Conservation (phyloP, 2,329 filamentous ascomycete genomes). For the Arthrobotrys megalospora region DNA sequence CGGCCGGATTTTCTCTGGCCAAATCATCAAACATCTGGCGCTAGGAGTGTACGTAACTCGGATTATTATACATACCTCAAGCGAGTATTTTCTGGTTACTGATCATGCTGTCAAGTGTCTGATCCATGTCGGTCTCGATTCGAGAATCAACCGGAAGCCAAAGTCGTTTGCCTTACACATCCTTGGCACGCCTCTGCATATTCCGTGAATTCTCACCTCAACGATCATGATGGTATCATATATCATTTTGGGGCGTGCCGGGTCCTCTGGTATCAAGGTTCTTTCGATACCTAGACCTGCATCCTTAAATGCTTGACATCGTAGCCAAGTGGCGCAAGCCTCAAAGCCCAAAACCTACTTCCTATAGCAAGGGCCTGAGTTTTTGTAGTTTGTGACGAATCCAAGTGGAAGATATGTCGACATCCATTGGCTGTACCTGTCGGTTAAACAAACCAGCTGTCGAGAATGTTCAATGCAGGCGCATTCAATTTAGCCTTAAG, state of each 20-base stretch:
- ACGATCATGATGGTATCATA: conserved; percentile 3
- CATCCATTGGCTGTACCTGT: conserved; percentile 22
- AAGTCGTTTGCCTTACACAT: not conserved
- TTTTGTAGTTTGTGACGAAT: conserved; percentile 3
- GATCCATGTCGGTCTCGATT: not conserved
- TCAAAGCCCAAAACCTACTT: not conserved
- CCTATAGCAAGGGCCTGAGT: not conserved
- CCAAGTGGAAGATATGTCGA: not conserved
- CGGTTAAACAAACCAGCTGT: conserved; percentile 35
- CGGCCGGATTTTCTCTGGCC: conserved; percentile 5
- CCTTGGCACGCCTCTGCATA: not conserved
- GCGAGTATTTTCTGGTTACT: conserved; percentile 23
- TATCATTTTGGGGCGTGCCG: not conserved
- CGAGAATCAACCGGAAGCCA: conserved; percentile 5
- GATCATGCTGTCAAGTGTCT: not conserved
- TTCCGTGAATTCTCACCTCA: not conserved
- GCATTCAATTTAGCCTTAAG: conserved; percentile 45
- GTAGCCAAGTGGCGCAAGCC: conserved; percentile 3
- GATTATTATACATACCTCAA: conserved; percentile 1
- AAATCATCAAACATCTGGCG: not conserved
- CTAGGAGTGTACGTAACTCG: conserved; percentile 9
- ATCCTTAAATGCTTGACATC: not conserved
- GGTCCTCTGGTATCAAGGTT: not conserved
- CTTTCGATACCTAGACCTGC: not conserved
- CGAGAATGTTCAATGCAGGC: conserved; percentile 4